Percentiles rank a stretch among this genome's conserved stretches.
phyloP scores from a whole-genome alignment of 73 alveolate species.

The Paramecium sexaurelia region DNA sequence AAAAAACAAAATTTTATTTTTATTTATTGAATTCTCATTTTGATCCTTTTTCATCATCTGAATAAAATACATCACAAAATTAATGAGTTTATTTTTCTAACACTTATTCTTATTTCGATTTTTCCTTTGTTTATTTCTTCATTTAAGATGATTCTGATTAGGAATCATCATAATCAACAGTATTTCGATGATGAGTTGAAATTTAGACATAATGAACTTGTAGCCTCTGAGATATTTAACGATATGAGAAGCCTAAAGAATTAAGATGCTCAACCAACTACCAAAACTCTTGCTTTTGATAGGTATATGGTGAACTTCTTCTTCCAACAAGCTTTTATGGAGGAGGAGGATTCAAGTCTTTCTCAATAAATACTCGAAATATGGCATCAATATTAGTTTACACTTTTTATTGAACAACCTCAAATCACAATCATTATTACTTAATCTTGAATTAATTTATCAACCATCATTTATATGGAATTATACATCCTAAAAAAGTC shows the following conservation, averaged over 20 bases:
- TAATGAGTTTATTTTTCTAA: background rate
- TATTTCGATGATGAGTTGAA: conserved; percentile 44
- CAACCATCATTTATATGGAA: conserved; percentile 22
- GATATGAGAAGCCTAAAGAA: conserved; percentile 13
- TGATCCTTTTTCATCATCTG: conserved; percentile 41
- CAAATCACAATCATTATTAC: background rate
- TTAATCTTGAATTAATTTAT: conserved; percentile 26
- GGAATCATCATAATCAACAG: conserved; percentile 6
- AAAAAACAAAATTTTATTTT: background rate
- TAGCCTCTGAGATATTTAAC: conserved; percentile 15
- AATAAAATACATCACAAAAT: conserved; percentile 5
- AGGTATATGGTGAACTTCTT: conserved; percentile 39
- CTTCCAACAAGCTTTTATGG: background rate
- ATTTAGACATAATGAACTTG: conserved; percentile 44
- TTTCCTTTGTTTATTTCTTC: background rate
- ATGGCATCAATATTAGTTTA: conserved; percentile 18
- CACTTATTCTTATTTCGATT: background rate
- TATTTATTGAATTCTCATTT: background rate
- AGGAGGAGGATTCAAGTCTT: conserved; percentile 38
- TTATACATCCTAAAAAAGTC: conserved; percentile 50
- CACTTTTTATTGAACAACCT: background rate
- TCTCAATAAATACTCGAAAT: conserved; percentile 22
- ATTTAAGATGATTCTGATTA: conserved; percentile 20
- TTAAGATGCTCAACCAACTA: conserved; percentile 1
- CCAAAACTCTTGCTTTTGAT: conserved; percentile 50